Conservation (phyloP, 768 basidiomycete species). For the Lactifluus pinguis region DNA sequence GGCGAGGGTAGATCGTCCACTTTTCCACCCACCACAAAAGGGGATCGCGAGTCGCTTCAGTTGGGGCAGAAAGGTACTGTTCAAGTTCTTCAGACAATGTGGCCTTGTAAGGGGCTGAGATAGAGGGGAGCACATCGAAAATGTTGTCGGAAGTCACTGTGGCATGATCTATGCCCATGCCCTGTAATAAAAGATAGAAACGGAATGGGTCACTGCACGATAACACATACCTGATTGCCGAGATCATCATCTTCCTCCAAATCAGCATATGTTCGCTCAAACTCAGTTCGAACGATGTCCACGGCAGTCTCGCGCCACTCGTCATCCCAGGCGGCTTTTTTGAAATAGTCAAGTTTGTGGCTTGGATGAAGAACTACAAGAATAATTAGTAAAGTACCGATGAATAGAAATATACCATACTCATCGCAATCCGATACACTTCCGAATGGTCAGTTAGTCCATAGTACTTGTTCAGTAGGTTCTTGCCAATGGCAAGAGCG, state of each 20-base stretch:
- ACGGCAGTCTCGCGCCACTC: conserved; percentile 26
- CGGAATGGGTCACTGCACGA: too few species aligned
- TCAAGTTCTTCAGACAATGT: neutral
- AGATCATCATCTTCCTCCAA: neutral
- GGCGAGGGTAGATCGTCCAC: neutral
- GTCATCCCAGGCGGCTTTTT: conserved; percentile 23
- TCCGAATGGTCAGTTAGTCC: neutral
- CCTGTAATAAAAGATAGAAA: too few species aligned
- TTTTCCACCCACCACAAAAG: neutral
- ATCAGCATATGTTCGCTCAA: neutral
- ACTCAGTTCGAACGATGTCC: conserved; percentile 22
- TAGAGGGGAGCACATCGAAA: neutral
- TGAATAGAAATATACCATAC: neutral
- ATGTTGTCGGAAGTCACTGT: neutral
- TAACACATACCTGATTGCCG: too few species aligned
- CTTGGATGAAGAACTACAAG: conserved; percentile 29
- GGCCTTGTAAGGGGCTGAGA: neutral
- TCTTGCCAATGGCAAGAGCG: neutral
- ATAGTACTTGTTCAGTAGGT: neutral
- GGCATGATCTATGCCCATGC: too few species aligned
- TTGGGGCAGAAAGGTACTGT: neutral
- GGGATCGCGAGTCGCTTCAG: neutral
- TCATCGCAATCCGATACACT: neutral
- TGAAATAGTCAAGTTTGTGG: conserved; percentile 31
- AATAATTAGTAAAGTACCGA: too few species aligned